phyloP scores from a whole-genome alignment of 345 rosid genomes.

The Bretschneidera sinensis region DNA sequence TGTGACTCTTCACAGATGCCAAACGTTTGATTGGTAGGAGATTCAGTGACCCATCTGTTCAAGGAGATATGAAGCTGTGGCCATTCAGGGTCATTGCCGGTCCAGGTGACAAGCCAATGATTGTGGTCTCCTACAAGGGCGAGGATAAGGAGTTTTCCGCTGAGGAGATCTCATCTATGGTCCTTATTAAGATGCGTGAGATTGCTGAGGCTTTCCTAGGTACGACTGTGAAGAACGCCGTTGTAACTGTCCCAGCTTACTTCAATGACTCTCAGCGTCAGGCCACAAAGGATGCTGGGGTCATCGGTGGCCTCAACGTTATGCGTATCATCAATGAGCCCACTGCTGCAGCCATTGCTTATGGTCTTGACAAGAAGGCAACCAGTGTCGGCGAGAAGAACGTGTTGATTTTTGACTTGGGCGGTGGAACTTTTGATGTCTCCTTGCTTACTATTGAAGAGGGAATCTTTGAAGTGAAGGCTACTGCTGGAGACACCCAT shows the following conservation, averaged over 20 bases:
- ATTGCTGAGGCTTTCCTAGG: constrained; percentile 52
- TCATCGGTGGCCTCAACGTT: constrained; percentile 44
- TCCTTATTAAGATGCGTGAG: constrained; percentile 51
- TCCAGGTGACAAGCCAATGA: constrained; percentile 52
- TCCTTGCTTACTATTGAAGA: constrained; percentile 52
- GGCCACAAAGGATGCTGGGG: constrained; percentile 52
- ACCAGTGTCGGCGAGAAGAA: constrained; percentile 46
- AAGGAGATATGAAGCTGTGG: constrained; percentile 46
- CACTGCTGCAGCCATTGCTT: constrained; percentile 54
- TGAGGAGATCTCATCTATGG: too few relatives aligned
- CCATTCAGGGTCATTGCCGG: constrained; percentile 50
- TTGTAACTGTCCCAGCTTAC: too few relatives aligned
- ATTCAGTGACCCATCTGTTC: constrained; percentile 45
- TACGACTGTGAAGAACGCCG: constrained; percentile 34
- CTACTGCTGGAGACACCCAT: constrained; percentile 54
- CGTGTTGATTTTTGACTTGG: constrained; percentile 46
- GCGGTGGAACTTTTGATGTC: constrained; percentile 61
- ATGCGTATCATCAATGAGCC: constrained; percentile 57
- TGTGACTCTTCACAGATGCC: constrained; percentile 9
- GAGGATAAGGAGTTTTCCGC: constrained; percentile 42
- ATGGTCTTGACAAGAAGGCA: constrained; percentile 57
- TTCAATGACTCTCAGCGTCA: too few relatives aligned
- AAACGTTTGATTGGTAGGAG: constrained; percentile 32
- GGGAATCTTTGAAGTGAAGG: constrained; percentile 51
- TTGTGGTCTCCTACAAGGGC: constrained; percentile 38